Percentiles rank a stretch among this genome's conserved stretches.
Conservation (phyloP, 345 rosid genomes). For the Populus tremula region DNA sequence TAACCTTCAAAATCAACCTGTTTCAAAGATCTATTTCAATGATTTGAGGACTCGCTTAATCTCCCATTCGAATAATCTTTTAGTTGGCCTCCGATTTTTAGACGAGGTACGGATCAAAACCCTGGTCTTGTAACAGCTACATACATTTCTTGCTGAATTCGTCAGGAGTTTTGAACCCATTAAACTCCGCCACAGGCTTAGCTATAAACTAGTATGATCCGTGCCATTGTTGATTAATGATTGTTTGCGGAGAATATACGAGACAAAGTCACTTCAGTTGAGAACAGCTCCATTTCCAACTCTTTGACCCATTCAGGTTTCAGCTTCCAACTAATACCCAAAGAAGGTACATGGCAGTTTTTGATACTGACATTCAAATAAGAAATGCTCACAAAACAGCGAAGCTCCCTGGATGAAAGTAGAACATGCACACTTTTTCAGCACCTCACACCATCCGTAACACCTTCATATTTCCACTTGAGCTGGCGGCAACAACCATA, state of each 20-base stretch:
- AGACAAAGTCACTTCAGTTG: not conserved
- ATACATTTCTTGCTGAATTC: not conserved
- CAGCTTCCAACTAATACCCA: not conserved
- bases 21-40: not conserved
- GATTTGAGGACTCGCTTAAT: not conserved
- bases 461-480: constrained; percentile 14
- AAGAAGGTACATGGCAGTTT: not conserved
- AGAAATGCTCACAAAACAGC: not conserved
- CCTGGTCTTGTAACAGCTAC: not conserved
- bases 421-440: not conserved
- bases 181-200: not conserved
- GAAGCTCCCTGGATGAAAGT: not conserved
- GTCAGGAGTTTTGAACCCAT: not conserved
- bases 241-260: not conserved
- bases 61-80: not conserved
- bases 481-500: constrained; percentile 23
- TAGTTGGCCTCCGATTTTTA: not conserved
- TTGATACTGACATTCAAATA: not conserved
- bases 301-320: not conserved
- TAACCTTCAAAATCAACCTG: not conserved
- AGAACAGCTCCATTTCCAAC: not conserved
- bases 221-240: not conserved
- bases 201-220: too few species aligned
- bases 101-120: not conserved
- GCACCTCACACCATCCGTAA: constrained; percentile 11